Base-by-base conservation (phyloP, 331 rosid species). In the Malus hybrid region DNA sequence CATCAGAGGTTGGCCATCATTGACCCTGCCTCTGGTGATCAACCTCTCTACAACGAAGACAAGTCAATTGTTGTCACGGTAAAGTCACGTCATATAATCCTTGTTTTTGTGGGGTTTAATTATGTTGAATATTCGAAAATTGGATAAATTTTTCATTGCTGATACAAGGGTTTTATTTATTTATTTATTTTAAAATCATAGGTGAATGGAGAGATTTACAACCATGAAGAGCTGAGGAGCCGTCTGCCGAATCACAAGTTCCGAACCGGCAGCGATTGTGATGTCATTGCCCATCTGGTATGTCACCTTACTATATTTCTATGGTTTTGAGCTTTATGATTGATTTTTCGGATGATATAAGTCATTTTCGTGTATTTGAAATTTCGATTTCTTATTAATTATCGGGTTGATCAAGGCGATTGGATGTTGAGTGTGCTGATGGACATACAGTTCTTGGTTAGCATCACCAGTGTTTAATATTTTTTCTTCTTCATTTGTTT, bases 11-110 rank as follows among this genome's bases (percentile, higher is more conserved):
- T 95, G 62, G 99, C 97, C 71, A 89, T 95, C 27, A 86, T 95
- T 69, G 99, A 90, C 80, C 99, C 98, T 52, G 99, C 99, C 55
- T 95, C 99, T 62, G 99, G 99, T 15, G 99, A 95, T 87, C 99
- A 95, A 81, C 99, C 99, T 63, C 98, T 95, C 31, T 95, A 81
- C 74, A 95, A 92, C 33, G 96, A 88, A 62, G 97, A 92, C 85
- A 77, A 89, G 72, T 81, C 99, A 36, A 62, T 95, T 27, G 84
- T 76, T 61, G 97, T 95, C 79, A 92, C 98, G 82, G 99, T 93
- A 79, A 5, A 83, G 0, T 8, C 44, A 59, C 16, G 7, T 71
- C 6, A 10, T 56, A 15, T 6, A 2, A 55, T 29, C 22, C 27
- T 28, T 62, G 0, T 28, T 1, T 28, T 28, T 16, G 1, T 52